Conservation (phyloP, 768 basidiomycete genomes). For the Amanita thiersii region DNA sequence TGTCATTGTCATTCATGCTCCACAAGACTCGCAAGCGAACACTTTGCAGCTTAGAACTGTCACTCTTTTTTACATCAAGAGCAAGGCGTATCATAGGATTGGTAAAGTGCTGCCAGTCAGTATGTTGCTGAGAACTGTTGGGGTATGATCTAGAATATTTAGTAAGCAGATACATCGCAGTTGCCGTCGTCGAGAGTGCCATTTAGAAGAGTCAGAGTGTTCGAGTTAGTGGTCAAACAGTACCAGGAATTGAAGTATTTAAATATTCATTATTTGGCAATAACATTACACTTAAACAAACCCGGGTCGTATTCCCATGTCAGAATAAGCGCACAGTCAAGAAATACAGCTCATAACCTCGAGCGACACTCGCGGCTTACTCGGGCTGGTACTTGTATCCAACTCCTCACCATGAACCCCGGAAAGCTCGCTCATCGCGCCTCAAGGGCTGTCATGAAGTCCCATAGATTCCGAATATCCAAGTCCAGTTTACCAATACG, state of each 20-base stretch:
- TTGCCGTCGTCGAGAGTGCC: conserved; percentile 51
- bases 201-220: conserved; percentile 18
- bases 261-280: conserved; percentile 6
- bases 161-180: conserved; percentile 43
- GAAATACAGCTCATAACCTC: too few relatives aligned
- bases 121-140: conserved; percentile 13
- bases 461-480: conserved; percentile 52
- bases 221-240: too few relatives aligned
- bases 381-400: conserved; percentile 7
- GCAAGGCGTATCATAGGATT: conserved; percentile 59
- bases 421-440: conserved; percentile 33
- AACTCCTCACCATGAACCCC: conserved; percentile 13
- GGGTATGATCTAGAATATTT: conserved; percentile 70
- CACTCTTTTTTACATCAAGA: conserved; percentile 50
- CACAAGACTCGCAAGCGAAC: conserved; percentile 60
- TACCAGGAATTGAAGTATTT: neutral
- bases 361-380: conserved; percentile 34
- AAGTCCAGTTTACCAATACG: conserved; percentile 66
- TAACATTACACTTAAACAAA: neutral
- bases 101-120: conserved; percentile 66
- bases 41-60: conserved; percentile 46
- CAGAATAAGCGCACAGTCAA: neutral
- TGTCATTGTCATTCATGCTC: conserved; percentile 38
- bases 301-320: neutral
- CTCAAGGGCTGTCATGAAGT: conserved; percentile 64